These are phyloP conservation scores for Alternaria ventricosa DNA, from an alignment of 2,329 filamentous ascomycete species.

Conservation along the genomic window DNA sequence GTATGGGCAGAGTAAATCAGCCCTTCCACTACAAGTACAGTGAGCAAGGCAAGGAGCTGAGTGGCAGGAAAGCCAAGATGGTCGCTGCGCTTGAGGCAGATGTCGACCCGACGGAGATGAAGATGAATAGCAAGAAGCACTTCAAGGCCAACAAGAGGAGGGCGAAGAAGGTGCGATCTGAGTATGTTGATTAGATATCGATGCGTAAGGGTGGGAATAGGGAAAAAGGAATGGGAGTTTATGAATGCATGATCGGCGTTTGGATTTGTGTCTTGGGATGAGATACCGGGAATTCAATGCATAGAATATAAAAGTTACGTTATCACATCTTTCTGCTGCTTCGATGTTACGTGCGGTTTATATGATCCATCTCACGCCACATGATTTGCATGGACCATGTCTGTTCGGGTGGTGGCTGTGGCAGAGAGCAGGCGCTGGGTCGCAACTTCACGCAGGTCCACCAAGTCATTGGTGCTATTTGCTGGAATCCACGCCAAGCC, in stretches of 20 bases:
- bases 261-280: background rate
- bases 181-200: constrained; percentile 40
- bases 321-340: background rate
- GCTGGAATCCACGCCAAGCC: background rate
- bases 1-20: constrained; percentile 70
- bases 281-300: background rate
- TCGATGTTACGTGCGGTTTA: background rate
- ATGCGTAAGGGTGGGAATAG: background rate
- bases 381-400: too few species aligned
- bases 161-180: constrained; percentile 59
- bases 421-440: too few species aligned
- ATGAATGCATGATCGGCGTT: constrained; percentile 17
- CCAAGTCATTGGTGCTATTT: background rate
- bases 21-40: constrained; percentile 92
- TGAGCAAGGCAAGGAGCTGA: constrained; percentile 82
- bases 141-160: constrained; percentile 79
- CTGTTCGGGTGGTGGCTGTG: too few species aligned
- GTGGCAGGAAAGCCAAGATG: constrained; percentile 80
- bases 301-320: background rate
- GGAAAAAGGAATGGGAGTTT: background rate
- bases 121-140: constrained; percentile 84
- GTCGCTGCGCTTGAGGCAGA: constrained; percentile 85
- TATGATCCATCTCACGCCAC: background rate
- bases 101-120: constrained; percentile 79
- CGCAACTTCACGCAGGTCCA: background rate